Base-by-base conservation (phyloP, 495 filamentous ascomycete species). In the Paragyromitra xinjiangensis region DNA sequence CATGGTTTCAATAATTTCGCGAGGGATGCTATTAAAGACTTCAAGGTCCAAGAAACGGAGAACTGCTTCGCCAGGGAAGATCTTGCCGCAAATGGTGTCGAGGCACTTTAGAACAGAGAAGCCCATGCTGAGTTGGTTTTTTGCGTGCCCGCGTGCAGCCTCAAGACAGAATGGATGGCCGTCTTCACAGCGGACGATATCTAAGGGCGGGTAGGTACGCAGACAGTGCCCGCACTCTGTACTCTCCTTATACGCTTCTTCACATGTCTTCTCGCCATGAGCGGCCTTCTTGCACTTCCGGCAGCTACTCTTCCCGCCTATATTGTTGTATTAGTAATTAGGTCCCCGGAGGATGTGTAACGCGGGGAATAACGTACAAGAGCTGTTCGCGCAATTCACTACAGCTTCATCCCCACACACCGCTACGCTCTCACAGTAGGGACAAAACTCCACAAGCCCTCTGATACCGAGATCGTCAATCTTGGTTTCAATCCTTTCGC, bases 121-220 rank as follows among this genome's bases (percentile, higher is more conserved):
- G 29, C 51, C 64, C 22, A 51, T 68, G 1, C 45, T 51, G 6
- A 74, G 26, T 11, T 69, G 55, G 2, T 6, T n/a, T 16, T 51
- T 9, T 14, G 39, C 44, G n/a, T 56, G 67, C n/a, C 62, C 72
- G 26, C 40, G 63, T 6, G 72, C 64, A 16, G 64, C 53, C 29
- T 68, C 26, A 0, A 75, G 40, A 29, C 64, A 69, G 72, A 51
- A 75, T 4, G 72, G 72, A 55, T 75, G 72, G 7, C 72, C 72
- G 8, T 63, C 39, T 22, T 75, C 64, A 39, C 72, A 75, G 3
- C 72, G 72, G 14, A 70, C 64, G 22, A 75, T 75, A n/a, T 75
- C 64, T 11, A 1, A 22, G 3, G 51, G 37, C 0, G 64, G 64
- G 16, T 69, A 69, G 24, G 8, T n/a, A 2, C 45, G 40, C 0